A percentile compares a stretch with the other conserved stretches of the same genome.
Conservation (phyloP, 2,329 filamentous ascomycete species). For the Calonectria honghensis region DNA sequence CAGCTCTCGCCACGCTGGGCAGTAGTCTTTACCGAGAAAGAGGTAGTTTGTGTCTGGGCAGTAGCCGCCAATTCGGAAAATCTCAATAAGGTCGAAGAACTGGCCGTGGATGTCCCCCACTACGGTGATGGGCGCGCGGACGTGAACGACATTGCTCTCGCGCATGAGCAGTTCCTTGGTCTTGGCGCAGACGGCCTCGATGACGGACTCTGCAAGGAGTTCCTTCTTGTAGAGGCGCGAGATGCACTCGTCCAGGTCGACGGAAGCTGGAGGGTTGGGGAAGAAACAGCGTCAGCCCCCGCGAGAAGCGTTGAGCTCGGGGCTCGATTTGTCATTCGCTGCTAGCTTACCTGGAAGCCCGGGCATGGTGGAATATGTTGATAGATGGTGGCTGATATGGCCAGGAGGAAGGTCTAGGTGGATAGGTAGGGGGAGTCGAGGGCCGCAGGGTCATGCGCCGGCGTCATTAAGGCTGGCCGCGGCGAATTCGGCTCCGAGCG, state of each 20-base stretch:
- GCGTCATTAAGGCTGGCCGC: slow-evolving; percentile 66
- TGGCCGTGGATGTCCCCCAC: slow-evolving; percentile 99
- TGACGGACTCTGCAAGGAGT: slow-evolving; percentile 95
- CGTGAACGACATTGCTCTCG: slow-evolving; percentile 99
- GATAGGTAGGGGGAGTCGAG: slow-evolving; percentile 38
- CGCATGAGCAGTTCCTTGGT: slow-evolving; percentile 99
- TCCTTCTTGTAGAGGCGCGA: slow-evolving; percentile 97
- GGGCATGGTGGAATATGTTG: slow-evolving; percentile 67
- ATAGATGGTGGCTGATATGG: slow-evolving; percentile 29
- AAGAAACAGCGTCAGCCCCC: slow-evolving; percentile 41
- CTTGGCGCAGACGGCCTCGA: slow-evolving; percentile 99
- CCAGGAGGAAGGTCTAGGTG: slow-evolving; percentile 35
- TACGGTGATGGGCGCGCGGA: slow-evolving; percentile 94
- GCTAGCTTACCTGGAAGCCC: slow-evolving; percentile 71
- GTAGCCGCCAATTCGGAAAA: slow-evolving; percentile 98
- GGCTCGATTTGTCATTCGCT: slow-evolving; percentile 8
- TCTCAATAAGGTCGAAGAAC: slow-evolving; percentile 99
- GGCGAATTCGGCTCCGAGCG: slow-evolving; percentile 60
- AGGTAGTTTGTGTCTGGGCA: slow-evolving; percentile 99
- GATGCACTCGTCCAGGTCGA: slow-evolving; percentile 99
- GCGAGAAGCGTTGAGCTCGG: slow-evolving; percentile 21
- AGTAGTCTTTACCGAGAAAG: slow-evolving; percentile 82
- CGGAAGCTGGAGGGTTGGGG: slow-evolving; percentile 78
- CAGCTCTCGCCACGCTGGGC: not conserved
- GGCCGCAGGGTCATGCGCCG: slow-evolving; percentile 52